Conservation (phyloP, 2,329 filamentous ascomycete genomes). For the Pseudopyrenochaeta lycopersici region DNA sequence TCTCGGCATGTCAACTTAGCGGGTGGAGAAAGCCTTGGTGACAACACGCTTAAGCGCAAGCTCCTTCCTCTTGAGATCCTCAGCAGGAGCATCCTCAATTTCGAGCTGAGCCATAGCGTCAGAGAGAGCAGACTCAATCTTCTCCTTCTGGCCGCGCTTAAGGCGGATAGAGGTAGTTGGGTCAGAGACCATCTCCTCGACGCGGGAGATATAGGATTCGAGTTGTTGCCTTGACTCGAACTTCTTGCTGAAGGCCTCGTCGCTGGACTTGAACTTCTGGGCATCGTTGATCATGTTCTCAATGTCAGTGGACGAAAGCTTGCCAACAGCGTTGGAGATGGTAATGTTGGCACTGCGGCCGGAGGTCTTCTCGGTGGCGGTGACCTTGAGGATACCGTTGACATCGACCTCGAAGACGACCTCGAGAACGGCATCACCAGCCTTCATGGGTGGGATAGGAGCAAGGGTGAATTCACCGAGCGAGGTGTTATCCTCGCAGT, state of each 20-base stretch:
- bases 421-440: slow-evolving; percentile 95
- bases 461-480: slow-evolving; percentile 97
- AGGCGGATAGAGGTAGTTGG: slow-evolving; percentile 95
- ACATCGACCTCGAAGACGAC: slow-evolving; percentile 99
- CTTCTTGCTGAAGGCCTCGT: slow-evolving; percentile 99
- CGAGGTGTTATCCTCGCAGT: slow-evolving; percentile 98
- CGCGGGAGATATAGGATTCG: slow-evolving; percentile 97
- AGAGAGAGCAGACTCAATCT: slow-evolving; percentile 96
- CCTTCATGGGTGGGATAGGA: slow-evolving; percentile 85
- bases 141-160: slow-evolving; percentile 99
- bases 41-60: slow-evolving; percentile 96
- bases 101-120: slow-evolving; percentile 98
- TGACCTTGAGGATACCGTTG: slow-evolving; percentile 99
- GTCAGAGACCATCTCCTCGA: slow-evolving; percentile 98
- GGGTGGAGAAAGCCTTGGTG: slow-evolving; percentile 96
- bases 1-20: slow-evolving; percentile 62
- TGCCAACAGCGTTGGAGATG: slow-evolving; percentile 99
- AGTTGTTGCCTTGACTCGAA: slow-evolving; percentile 99
- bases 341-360: slow-evolving; percentile 99
- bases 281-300: slow-evolving; percentile 98
- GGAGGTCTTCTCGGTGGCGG: slow-evolving; percentile 97
- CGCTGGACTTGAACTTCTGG: slow-evolving; percentile 97
- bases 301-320: slow-evolving; percentile 93
- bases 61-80: slow-evolving; percentile 99
- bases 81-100: slow-evolving; percentile 87